phyloP scores from a whole-genome alignment of 75 land plant species.

The Selaginella tamariscina region DNA sequence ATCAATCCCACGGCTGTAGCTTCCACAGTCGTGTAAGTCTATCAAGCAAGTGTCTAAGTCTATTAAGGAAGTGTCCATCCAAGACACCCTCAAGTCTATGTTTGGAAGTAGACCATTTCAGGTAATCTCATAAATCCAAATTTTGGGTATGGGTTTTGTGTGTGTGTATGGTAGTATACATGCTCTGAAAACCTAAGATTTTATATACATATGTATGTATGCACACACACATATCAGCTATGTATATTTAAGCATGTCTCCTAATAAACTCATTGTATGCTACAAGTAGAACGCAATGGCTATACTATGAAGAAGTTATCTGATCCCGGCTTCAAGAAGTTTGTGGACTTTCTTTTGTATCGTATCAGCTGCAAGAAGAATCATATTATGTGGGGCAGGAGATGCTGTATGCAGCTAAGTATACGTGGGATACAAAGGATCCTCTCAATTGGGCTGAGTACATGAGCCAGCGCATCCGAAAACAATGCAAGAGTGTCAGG shows the following conservation, averaged over 20 bases:
- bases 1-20: background rate
- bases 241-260: no score
- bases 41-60: conserved; percentile 7
- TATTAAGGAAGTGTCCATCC: background rate
- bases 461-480: conserved; percentile 7
- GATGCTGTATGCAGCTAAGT: conserved; percentile 4
- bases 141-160: no score
- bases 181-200: no score
- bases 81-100: background rate
- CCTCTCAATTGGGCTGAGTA: background rate
- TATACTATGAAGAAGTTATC: background rate
- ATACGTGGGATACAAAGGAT: conserved; percentile 2
- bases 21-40: background rate
- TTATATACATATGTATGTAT: no score
- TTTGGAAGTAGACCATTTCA: background rate
- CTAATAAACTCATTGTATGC: no score
- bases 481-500: background rate
- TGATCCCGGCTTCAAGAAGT: conserved; percentile 2
- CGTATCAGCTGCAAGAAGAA: conserved; percentile 3
- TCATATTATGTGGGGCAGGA: background rate
- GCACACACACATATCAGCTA: no score
- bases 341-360: background rate
- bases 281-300: no score
- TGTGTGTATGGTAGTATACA: no score
- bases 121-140: no score